Base-by-base conservation (phyloP, 2,329 filamentous ascomycete genomes). In the Escovopsis sp. region DNA sequence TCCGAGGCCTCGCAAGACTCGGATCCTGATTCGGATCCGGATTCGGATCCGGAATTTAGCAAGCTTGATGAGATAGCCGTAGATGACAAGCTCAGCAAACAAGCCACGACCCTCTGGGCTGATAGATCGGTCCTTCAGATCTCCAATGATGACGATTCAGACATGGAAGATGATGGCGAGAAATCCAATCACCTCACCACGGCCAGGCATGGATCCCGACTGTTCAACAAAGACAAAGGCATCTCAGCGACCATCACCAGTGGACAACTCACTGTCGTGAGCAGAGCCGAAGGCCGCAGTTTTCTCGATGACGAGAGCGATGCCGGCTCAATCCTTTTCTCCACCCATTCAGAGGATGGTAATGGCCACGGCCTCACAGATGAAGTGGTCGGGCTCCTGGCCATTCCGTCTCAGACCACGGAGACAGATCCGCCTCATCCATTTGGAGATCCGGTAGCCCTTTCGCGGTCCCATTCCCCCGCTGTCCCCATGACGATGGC, bases 1-100 rank as follows among this genome's bases (percentile, higher is more conserved):
- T 75, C 74, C 1, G 71, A 75, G 12, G 74, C 73, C 43, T 87
- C 85, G 0, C 72, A 76, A 26, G 77, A 80, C 40, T 89, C 84
- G 0, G 87, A 86, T 55, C 80, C 28, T 9, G 28, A 32, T 9
- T 6, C 8, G 8, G 28, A 32, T 11, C 47, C 75, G 82, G 40
- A 82, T 73, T 3, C 55, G 70, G 28, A 69, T 67, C 0, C 23
- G 23, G 23, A 6, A 23, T 3, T 3, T 23, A 23, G 23, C 23
- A 23, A 23, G 23, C 23, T 23, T 23, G 23, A 23, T 23, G 23
- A 23, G 6, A 23, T 23, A 23, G 6, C 23, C 23, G 23, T 23
- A 23, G 71, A 76, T 36, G 70, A 75, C 47, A 68, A 59, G 1
- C 59, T 54, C 7, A 67, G 65, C 48, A 62, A 60, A 44, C 60